Evolutionary conservation across 2,329 filamentous ascomycete genomes (phyloP).

Genomic region (Cytospora paraplurivora): DNA sequence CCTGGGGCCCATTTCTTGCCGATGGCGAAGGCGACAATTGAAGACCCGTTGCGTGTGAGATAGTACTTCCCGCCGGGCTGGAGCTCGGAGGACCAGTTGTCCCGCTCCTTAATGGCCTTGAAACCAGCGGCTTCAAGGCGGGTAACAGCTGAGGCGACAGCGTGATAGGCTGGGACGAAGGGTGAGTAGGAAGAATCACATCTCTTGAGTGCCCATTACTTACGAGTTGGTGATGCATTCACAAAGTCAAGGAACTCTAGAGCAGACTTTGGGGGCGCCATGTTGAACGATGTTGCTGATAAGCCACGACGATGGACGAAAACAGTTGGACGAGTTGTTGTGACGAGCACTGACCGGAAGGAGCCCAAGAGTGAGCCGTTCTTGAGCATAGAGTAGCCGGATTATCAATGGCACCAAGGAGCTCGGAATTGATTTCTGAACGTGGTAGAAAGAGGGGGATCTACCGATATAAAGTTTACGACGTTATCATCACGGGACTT

Average conservation of each 20-base stretch:
- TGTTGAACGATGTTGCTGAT: conserved; percentile 31
- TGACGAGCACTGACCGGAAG: conserved; percentile 1
- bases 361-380: conserved; percentile 11
- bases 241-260: conserved; percentile 22
- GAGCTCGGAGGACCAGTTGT: conserved; percentile 80
- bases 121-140: conserved; percentile 84
- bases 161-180: conserved; percentile 78
- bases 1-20: conserved; percentile 89
- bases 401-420: neutral
- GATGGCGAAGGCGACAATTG: conserved; percentile 89
- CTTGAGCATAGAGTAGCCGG: conserved; percentile 18
- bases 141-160: conserved; percentile 75
- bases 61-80: conserved; percentile 93
- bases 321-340: conserved; percentile 2
- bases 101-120: conserved; percentile 83
- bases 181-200: conserved; percentile 5
- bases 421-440: neutral
- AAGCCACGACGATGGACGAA: conserved; percentile 10
- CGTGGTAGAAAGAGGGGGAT: neutral
- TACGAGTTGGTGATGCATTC: conserved; percentile 26
- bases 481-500: neutral
- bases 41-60: conserved; percentile 89
- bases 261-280: conserved; percentile 22
- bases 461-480: neutral
- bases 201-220: conserved; percentile 21